Conservation (phyloP, 257 asterid species). For the Jacaranda mimosifolia region DNA sequence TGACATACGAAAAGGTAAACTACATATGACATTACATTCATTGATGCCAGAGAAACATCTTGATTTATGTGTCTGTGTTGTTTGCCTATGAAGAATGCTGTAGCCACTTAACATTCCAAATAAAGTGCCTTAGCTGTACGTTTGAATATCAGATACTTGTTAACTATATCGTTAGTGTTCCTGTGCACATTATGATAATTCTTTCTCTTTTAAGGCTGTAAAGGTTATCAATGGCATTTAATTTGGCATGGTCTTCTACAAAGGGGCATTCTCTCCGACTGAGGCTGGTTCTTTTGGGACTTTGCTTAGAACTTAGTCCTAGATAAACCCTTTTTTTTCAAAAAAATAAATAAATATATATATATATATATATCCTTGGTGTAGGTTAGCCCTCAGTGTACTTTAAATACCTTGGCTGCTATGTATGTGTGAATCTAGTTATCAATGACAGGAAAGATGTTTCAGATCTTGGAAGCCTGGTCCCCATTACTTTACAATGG, state of each 20-base stretch:
- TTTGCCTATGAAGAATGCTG: not conserved
- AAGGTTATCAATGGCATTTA: not conserved
- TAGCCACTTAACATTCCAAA: not conserved
- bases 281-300: not conserved
- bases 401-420: constrained; percentile 20
- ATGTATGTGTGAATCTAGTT: constrained; percentile 10
- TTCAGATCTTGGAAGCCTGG: constrained; percentile 3
- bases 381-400: constrained; percentile 7
- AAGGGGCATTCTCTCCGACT: not conserved
- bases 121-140: not conserved
- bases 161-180: not conserved
- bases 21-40: no score
- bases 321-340: not conserved
- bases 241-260: constrained; percentile 12
- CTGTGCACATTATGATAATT: not conserved
- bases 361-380: constrained; percentile 14
- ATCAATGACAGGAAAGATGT: constrained; percentile 7
- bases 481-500: constrained; percentile 6
- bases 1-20: no score
- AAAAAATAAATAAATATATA: no score
- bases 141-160: not conserved
- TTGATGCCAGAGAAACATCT: no score
- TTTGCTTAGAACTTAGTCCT: not conserved
- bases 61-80: no score
- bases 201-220: constrained; percentile 13